Base-by-base conservation (phyloP, 257 asterid genomes). In the Jaltomata sinuosa region DNA sequence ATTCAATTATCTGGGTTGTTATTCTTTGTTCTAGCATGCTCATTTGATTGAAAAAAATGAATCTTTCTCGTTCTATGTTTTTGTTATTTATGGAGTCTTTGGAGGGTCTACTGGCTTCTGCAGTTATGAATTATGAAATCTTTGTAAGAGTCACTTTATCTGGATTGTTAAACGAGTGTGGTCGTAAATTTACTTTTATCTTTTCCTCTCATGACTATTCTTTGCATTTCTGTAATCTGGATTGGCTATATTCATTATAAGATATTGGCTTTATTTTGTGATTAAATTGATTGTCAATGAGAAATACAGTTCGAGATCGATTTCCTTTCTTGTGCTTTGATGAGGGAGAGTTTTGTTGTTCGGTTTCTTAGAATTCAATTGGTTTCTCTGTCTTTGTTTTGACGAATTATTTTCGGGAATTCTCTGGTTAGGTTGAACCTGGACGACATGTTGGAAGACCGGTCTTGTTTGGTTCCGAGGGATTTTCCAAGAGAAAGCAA, bases 361-460 rank as follows among this genome's bases (percentile, higher is more conserved):
- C 12, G 31, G 54, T 71, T 21, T 2, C 34, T 71, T 72, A 72
- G 36, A 40, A 72, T 40, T 71, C 79, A 40, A 71, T 40, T 38
- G 79, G 79, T 71, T n/a, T 71, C 79, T 72, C 80, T 5, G 12
- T 72, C 29, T 32, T 1, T 69, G 52, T 36, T 69, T 69, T 36
- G 52, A 69, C 9, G 14, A 42, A 42, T 42, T 72, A 55, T 6
- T 12, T 42, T 72, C 42, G 55, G 80, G 36, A 72, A 72, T 42
- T 42, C 32, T 72, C 29, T 72, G 68, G 34, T 61, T 61, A 61
- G 81, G 68, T 86, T 87, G 90, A 72, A 76, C 87, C 88, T 40
- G 69, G 88, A 87, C 84, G 93, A 87, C 61, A 94, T 96, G 99
- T 90, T 96, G 90, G 97, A 94, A 85, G 97, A 93, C 47, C 86